These are phyloP conservation scores for Hysterangium stoloniferum DNA, from an alignment of 768 basidiomycete genomes.

Conservation along the genomic window DNA sequence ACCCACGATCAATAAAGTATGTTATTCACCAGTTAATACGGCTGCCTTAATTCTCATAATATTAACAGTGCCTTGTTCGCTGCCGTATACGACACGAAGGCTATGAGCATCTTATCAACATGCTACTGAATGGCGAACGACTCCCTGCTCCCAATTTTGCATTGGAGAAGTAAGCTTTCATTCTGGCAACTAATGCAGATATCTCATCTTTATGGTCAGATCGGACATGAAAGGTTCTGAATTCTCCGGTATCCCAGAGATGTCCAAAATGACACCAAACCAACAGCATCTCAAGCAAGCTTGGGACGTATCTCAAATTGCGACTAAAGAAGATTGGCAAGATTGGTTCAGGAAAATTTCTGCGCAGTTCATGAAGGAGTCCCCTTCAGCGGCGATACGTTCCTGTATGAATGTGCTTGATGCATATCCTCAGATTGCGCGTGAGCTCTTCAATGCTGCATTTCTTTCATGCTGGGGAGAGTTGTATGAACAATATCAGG, in stretches of 20 bases:
- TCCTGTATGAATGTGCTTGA: conserved; percentile 94
- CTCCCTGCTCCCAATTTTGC: conserved; percentile 39
- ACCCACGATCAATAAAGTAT: conserved; percentile 91
- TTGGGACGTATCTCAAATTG: conserved; percentile 80
- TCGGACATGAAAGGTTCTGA: conserved; percentile 37
- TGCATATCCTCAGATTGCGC: conserved; percentile 81
- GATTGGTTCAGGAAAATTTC: conserved; percentile 94
- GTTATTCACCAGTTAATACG: conserved; percentile 16
- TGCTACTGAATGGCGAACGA: conserved; percentile 86
- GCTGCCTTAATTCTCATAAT: no score
- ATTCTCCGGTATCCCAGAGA: conserved; percentile 70
- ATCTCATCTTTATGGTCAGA: neutral
- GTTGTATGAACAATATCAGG: conserved; percentile 94
- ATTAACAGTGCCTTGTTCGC: conserved; percentile 59
- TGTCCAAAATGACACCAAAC: conserved; percentile 86
- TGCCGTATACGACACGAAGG: conserved; percentile 71
- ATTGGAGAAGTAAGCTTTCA: conserved; percentile 4
- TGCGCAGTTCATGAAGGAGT: conserved; percentile 96
- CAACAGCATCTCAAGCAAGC: conserved; percentile 96
- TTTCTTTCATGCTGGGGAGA: conserved; percentile 98
- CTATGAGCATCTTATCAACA: conserved; percentile 84
- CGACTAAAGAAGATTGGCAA: conserved; percentile 81
- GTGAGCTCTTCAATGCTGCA: conserved; percentile 95
- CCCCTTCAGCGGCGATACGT: conserved; percentile 94
- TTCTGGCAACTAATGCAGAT: neutral